phyloP scores from a whole-genome alignment of 1,139 yeast species.

The Tardiomyces digboiensis region DNA sequence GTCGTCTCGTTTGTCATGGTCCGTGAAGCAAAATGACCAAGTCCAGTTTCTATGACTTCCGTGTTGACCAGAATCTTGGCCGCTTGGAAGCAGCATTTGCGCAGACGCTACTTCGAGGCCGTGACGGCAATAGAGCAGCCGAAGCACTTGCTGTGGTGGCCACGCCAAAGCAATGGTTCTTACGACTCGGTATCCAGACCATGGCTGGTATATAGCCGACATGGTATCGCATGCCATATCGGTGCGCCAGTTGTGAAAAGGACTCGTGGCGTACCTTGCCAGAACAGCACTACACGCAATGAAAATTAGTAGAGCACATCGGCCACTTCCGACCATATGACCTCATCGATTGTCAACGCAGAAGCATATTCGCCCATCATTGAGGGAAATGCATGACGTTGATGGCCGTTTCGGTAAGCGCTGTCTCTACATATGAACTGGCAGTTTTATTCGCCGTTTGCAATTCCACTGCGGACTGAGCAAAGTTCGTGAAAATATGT shows the following conservation, averaged over 20 bases:
- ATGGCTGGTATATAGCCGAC: conserved; percentile 14
- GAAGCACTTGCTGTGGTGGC: neutral
- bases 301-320: neutral
- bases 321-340: neutral
- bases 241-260: conserved; percentile 12
- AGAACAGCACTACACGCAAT: neutral
- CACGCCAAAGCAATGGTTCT: conserved; percentile 4
- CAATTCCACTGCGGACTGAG: too few species aligned
- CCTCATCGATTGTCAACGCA: too few species aligned
- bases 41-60: neutral
- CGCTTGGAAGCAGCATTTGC: neutral
- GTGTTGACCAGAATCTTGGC: too few species aligned
- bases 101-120: neutral
- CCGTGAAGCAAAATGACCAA: conserved; percentile 9
- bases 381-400: too few species aligned
- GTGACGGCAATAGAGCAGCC: neutral
- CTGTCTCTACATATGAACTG: too few species aligned
- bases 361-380: too few species aligned
- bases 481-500: too few species aligned
- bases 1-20: conserved; percentile 1
- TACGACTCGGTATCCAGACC: conserved; percentile 17
- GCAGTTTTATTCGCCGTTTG: too few species aligned
- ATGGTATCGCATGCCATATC: conserved; percentile 15
- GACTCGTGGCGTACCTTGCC: conserved; percentile 6
- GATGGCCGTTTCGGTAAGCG: too few species aligned